Conservation (phyloP, 306 rosid species). For the Abrus pulchellus region DNA sequence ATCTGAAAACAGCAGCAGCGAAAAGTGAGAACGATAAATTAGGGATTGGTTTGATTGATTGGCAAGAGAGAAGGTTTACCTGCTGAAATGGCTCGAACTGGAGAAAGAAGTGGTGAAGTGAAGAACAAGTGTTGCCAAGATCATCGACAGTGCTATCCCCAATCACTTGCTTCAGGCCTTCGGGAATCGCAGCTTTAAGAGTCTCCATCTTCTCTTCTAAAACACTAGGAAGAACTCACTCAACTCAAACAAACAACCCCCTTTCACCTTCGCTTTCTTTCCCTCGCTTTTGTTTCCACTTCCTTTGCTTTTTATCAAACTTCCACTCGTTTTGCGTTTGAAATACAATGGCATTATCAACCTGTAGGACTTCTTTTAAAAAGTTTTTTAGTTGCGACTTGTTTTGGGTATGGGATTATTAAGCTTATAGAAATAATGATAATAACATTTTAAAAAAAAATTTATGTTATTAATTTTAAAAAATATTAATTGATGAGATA, state of each 20-base stretch:
- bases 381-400: too few relatives aligned
- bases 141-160: slow-evolving; percentile 54
- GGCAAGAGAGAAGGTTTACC: slow-evolving; percentile 46
- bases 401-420: too few relatives aligned
- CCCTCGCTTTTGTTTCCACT: not conserved
- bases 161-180: slow-evolving; percentile 59
- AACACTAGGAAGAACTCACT: not conserved
- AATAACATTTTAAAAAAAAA: too few relatives aligned
- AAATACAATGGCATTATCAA: too few relatives aligned
- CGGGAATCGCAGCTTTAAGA: slow-evolving; percentile 76
- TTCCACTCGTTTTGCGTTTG: too few relatives aligned
- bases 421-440: too few relatives aligned
- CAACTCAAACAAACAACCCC: not conserved
- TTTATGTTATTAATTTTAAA: too few relatives aligned
- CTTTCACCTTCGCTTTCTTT: not conserved
- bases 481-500: too few relatives aligned
- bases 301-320: too few relatives aligned
- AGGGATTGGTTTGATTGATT: slow-evolving; percentile 24
- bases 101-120: slow-evolving; percentile 66
- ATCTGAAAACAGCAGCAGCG: slow-evolving; percentile 48
- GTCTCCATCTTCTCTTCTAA: slow-evolving; percentile 69
- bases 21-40: slow-evolving; percentile 22
- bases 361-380: too few relatives aligned
- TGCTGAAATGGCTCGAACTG: slow-evolving; percentile 70
- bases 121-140: slow-evolving; percentile 64